Base-by-base conservation (phyloP, 345 rosid genomes). In the Moricandia moricandioides region DNA sequence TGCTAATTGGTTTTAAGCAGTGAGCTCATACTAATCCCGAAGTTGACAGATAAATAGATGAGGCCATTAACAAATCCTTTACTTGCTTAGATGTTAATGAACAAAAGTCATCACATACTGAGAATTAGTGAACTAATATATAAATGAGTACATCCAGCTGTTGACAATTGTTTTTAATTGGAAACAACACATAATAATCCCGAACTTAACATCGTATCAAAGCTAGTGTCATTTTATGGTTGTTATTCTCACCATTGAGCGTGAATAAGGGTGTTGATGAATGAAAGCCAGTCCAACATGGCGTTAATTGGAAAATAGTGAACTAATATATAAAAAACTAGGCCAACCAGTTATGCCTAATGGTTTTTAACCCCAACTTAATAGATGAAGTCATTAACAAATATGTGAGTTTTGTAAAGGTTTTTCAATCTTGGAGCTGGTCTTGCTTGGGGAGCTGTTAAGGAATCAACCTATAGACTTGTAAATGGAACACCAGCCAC, bases 371-470 rank as follows among this genome's bases (percentile, higher is more conserved):
- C n/a, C 9, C 5, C 3, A 12, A 10, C 4, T 3, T 39, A 3
- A 39, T 0, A 39, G 51, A 47, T 47, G 40, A 51, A 49, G 45
- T 10, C 34, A 17, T 29, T 33, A 67, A 75, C 43, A 62, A 39
- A 66, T 61, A 16, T 78, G 77, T 81, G 79, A 81, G 67, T 56
- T 78, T 55, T 82, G 13, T 45, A 73, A 87, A 95, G 99, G 94
- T 95, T 95, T 86, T 97, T 96, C 80, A 89, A 93, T 81, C 87
- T 95, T 76, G 99, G 98, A 83, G 99, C 96, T 69, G 98, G 94
- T 70, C 90, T 95, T 70, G 99, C 97, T 13, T 95, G 97, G 97
- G 99, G 98, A 77, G 87, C 93, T 27, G 65, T 90, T 80, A 89
- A 92, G 81, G 99, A 95, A 84, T 90, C 98, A 30, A 81, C 98